These are phyloP conservation scores for Fusarium agapanthi DNA, from an alignment of 2,329 filamentous ascomycete species.

Conservation along the genomic window DNA sequence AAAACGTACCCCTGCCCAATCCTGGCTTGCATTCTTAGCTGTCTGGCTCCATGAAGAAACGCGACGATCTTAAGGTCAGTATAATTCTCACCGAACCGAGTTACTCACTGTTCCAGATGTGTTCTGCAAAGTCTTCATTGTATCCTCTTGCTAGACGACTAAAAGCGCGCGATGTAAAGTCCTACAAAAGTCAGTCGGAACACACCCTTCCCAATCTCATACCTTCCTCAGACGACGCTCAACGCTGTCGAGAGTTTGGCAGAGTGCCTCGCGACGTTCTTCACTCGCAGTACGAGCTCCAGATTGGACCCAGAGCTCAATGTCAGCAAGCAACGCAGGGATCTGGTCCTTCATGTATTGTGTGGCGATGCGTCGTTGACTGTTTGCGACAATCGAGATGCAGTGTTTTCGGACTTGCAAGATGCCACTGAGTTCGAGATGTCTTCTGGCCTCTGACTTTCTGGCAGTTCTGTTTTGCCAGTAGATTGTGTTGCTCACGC, in stretches of 20 bases:
- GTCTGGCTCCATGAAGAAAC: constrained; percentile 19
- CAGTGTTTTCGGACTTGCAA: constrained; percentile 53
- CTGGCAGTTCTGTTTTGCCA: constrained; percentile 47
- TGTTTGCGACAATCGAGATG: constrained; percentile 55
- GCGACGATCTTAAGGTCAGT: neutral
- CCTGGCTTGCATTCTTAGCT: constrained; percentile 41
- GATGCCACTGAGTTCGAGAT: constrained; percentile 55
- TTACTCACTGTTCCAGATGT: constrained; percentile 17
- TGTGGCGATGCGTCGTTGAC: constrained; percentile 48
- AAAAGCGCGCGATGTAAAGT: constrained; percentile 4
- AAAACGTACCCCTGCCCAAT: constrained; percentile 50
- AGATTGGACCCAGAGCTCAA: constrained; percentile 56
- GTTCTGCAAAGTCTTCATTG: constrained; percentile 17
- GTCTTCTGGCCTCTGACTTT: constrained; percentile 27
- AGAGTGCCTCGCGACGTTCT: constrained; percentile 48
- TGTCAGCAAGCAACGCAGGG: constrained; percentile 51
- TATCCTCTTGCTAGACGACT: constrained; percentile 2
- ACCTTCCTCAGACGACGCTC: constrained; percentile 46
- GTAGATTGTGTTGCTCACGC: constrained; percentile 56
- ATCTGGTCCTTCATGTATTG: constrained; percentile 53
- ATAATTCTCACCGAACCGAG: fast-evolving
- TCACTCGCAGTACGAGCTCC: constrained; percentile 49
- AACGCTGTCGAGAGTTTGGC: constrained; percentile 45
- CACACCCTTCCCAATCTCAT: neutral
- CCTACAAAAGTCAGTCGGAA: constrained; percentile 40